Conservation (phyloP, 768 basidiomycete genomes). For the Melanogaster broomeanus region DNA sequence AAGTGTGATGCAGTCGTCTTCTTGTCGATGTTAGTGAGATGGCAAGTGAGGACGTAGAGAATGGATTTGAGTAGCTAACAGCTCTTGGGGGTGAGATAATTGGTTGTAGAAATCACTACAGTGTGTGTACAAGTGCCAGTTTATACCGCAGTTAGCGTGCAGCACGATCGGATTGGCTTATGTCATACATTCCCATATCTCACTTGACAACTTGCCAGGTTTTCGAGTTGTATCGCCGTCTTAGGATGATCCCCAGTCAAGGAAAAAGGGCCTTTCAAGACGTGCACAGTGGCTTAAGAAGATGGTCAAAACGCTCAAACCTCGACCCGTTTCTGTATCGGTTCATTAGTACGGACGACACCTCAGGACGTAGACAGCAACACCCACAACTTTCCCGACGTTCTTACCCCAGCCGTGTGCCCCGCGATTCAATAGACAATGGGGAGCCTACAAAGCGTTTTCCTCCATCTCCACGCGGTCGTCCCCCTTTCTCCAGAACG, state of each 20-base stretch:
- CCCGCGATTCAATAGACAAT: not conserved
- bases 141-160: too few relatives aligned
- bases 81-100: too few relatives aligned
- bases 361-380: not conserved
- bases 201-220: not conserved
- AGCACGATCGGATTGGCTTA: not conserved
- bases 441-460: not conserved
- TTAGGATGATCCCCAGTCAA: conserved; percentile 10
- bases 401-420: conserved; percentile 1
- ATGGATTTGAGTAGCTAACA: too few relatives aligned
- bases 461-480: conserved; percentile 7
- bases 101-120: too few relatives aligned
- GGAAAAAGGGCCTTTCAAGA: conserved; percentile 7
- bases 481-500: conserved; percentile 18
- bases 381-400: not conserved
- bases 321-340: conserved; percentile 1
- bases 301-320: not conserved
- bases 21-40: too few relatives aligned
- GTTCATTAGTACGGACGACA: conserved; percentile 1
- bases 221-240: not conserved
- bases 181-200: not conserved
- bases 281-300: not conserved
- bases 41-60: too few relatives aligned
- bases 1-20: too few relatives aligned
- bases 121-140: too few relatives aligned